Conservation (phyloP, 1,284 basidiomycete genomes). For the Ustilago loliicola region DNA sequence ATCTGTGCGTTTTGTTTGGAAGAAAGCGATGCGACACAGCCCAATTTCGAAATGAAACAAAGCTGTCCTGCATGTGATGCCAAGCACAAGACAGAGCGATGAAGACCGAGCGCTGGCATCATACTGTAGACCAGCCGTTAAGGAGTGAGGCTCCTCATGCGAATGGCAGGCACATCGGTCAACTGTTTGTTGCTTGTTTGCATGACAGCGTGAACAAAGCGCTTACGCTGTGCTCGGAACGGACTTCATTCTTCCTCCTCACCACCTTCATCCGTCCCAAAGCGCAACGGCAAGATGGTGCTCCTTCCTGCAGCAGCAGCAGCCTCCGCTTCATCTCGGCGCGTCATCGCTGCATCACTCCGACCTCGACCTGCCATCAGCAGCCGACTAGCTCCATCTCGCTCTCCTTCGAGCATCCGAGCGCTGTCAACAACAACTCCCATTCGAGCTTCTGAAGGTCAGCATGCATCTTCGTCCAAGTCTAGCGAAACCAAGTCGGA, state of each 20-base stretch:
- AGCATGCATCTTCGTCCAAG: conserved; percentile 15
- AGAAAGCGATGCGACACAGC: conserved; percentile 14
- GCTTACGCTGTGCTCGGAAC: not conserved
- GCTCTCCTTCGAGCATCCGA: not conserved
- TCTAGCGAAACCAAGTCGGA: conserved; percentile 18
- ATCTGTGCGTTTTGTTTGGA: conserved; percentile 21
- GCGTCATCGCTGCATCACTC: not conserved
- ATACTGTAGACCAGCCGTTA: not conserved
- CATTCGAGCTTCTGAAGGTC: conserved; percentile 14
- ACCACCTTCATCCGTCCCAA: not conserved
- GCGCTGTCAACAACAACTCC: conserved; percentile 17
- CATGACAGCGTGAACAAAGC: conserved; percentile 4
- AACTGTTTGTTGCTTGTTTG: conserved; percentile 2
- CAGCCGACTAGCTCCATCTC: not conserved
- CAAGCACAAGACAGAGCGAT: not conserved
- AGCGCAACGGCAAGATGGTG: conserved; percentile 15
- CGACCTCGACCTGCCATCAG: conserved; percentile 5
- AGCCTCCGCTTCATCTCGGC: conserved; percentile 30
- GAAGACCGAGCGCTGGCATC: not conserved
- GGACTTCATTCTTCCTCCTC: not conserved
- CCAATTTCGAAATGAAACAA: not conserved
- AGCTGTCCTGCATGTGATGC: conserved; percentile 2
- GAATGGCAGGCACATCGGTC: not conserved
- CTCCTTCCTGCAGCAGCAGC: conserved; percentile 9
- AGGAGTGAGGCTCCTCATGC: not conserved